phyloP scores from a whole-genome alignment of 163 green algal genomes.

The Scenedesmus sp. region DNA sequence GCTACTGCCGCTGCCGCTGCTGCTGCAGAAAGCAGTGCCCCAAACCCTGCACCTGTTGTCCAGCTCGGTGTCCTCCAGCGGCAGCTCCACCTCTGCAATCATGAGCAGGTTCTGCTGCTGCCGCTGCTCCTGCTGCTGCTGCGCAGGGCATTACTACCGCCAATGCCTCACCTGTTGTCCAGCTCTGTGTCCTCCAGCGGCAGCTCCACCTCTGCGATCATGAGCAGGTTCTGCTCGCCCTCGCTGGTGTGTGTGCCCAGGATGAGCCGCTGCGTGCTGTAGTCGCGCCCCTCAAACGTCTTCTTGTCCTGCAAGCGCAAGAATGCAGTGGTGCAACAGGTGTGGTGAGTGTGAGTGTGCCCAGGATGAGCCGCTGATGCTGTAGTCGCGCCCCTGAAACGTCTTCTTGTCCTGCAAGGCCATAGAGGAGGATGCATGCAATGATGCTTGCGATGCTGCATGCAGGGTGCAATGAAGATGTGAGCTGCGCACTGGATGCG shows the following conservation, averaged over 20 bases:
- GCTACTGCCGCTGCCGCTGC: too few relatives aligned
- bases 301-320: conserved; percentile 71
- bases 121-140: too few relatives aligned
- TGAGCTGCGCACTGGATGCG: background rate
- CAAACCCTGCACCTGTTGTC: conserved; percentile 59
- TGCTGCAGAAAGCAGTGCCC: too few relatives aligned
- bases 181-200: conserved; percentile 92
- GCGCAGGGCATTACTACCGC: too few relatives aligned
- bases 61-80: conserved; percentile 90
- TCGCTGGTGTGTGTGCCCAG: conserved; percentile 99
- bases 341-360: background rate
- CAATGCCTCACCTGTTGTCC: conserved; percentile 59
- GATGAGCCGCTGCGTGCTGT: conserved; percentile 94
- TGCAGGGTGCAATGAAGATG: background rate
- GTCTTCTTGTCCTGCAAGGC: too few relatives aligned
- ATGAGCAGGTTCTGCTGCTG: conserved; percentile 93
- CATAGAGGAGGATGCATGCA: too few relatives aligned
- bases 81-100: conserved; percentile 89
- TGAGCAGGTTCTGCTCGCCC: conserved; percentile 99
- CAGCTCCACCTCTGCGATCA: conserved; percentile 91
- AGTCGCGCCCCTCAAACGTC: conserved; percentile 73
- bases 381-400: too few relatives aligned
- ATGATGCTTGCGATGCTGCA: too few relatives aligned
- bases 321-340: background rate
- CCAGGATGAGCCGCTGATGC: background rate